Base-by-base conservation (phyloP, 2,329 filamentous ascomycete species). In the Xylaria sp. region DNA sequence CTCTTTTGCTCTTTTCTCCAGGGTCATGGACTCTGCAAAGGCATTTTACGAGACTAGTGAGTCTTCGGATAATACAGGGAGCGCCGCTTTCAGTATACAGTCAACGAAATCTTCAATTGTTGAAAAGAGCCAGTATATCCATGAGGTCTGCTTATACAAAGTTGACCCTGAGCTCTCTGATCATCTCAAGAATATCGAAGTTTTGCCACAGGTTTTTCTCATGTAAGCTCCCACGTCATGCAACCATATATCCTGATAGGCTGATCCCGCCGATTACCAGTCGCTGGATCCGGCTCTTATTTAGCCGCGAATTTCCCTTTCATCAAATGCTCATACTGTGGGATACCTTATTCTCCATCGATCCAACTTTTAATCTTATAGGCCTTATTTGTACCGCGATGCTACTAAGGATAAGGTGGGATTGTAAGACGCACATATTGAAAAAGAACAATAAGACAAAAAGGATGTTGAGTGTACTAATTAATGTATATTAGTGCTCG, bases 191-290 rank as follows among this genome's bases (percentile, higher is more conserved):
- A 87, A 88, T 66, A 90, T 97, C 53, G 95, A 97, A 67, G 90
- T 99, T 68, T 81, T 97, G n/a, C 96, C 96, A 1, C 96, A 99
- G 74, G 95, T 99, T 57, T 99, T 98, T 76, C 82, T 98, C 27
- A 96, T 98, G 92, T 96, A 80, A 78, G 85, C 77, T 5, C 13
- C n/a, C 3, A 2, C 2, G 29, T 15, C 20, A 42, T 22, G 20
- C 10, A 25, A 44, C 5, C 15, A 13, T 7, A 29, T 27, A 20
- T 29, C 11, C n/a, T 15, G 22, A 38, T 5, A 51, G 49, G 62
- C 67, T 69, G 20, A 73, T 50, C 27, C 7, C 5, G n/a, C 25
- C 17, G 5, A 47, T 39, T 50, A 7, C 7, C 17, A 94, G 92
- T 70, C 93, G 96, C 64, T 99, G 96, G 96, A 92, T 98, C 65